A percentile compares a stretch with the other conserved stretches of the same genome.
phyloP scores from a whole-genome alignment of 768 basidiomycete genomes.

The Bullera alba region DNA sequence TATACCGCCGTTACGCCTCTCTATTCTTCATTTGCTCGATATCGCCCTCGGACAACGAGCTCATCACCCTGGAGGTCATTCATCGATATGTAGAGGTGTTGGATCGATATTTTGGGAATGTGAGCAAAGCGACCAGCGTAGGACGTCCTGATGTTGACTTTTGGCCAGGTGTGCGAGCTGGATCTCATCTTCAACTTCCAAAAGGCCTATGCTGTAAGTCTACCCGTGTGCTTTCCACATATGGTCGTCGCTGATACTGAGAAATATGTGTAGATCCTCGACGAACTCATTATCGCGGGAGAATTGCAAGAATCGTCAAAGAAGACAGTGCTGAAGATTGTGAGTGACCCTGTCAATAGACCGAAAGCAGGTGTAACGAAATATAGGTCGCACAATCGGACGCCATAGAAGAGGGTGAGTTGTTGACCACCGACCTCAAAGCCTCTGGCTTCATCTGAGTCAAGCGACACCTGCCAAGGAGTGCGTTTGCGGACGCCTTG shows the following conservation, averaged over 20 bases:
- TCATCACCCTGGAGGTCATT: constrained; percentile 82
- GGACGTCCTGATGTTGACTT: constrained; percentile 1
- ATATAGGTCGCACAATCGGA: constrained; percentile 49
- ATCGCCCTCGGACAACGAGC: constrained; percentile 76
- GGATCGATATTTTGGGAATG: constrained; percentile 78
- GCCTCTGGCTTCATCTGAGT: constrained; percentile 14
- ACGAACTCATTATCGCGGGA: constrained; percentile 87
- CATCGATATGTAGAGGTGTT: constrained; percentile 92
- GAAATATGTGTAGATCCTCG: constrained; percentile 55
- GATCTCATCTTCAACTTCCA: constrained; percentile 98
- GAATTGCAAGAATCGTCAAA: constrained; percentile 91
- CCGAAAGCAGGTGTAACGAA: no score
- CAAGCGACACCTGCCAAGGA: not conserved
- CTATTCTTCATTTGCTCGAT: constrained; percentile 91
- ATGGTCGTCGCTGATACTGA: not conserved
- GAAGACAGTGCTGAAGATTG: constrained; percentile 52
- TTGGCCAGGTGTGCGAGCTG: constrained; percentile 59
- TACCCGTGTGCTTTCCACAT: not conserved
- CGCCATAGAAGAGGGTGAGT: constrained; percentile 48
- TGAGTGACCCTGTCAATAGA: constrained; percentile 30
- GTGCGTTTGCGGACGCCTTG: not conserved
- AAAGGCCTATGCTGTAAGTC: constrained; percentile 74
- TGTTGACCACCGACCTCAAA: constrained; percentile 9
- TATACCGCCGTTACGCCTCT: constrained; percentile 91
- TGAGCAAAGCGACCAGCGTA: constrained; percentile 47